These are phyloP conservation scores for Kalanchoe fedtschenkoi DNA, from an alignment of 164 flowering plant species.

Conservation along the genomic window DNA sequence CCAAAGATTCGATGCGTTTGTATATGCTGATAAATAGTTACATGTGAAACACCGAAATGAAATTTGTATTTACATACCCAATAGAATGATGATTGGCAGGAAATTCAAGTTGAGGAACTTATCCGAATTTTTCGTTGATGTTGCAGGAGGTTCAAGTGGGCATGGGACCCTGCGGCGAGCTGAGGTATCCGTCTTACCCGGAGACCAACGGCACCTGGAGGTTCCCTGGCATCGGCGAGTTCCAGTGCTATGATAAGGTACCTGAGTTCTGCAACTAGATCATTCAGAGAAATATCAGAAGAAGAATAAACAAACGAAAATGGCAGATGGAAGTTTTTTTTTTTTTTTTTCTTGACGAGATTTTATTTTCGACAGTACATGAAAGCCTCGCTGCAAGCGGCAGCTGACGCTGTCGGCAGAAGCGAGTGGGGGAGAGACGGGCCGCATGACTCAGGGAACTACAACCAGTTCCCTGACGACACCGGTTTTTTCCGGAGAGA, in stretches of 20 bases:
- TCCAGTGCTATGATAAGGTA: conserved; percentile 54
- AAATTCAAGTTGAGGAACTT: background rate
- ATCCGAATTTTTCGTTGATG: background rate
- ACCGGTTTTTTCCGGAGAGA: conserved; percentile 49
- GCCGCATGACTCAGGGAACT: conserved; percentile 44
- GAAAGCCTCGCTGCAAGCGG: conserved; percentile 38
- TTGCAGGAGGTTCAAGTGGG: conserved; percentile 42
- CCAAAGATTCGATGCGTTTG: background rate
- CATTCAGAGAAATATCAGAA: too few relatives aligned
- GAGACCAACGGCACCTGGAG: conserved; percentile 43
- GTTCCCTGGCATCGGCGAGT: conserved; percentile 58
- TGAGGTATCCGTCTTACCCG: conserved; percentile 61
- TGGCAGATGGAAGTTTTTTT: background rate
- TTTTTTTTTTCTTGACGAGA: background rate
- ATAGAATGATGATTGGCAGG: too few relatives aligned
- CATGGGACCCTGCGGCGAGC: conserved; percentile 63
- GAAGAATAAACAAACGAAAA: background rate
- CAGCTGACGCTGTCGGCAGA: conserved; percentile 39
- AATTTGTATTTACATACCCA: background rate
- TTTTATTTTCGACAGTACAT: conserved; percentile 11
- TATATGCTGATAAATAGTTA: background rate
- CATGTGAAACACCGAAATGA: background rate
- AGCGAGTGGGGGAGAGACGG: conserved; percentile 51
- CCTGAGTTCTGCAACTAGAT: background rate
- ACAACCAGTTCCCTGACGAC: conserved; percentile 40